Evolutionary conservation across 805 yeast genomes (phyloP).

Genomic region (Candida piceae): DNA sequence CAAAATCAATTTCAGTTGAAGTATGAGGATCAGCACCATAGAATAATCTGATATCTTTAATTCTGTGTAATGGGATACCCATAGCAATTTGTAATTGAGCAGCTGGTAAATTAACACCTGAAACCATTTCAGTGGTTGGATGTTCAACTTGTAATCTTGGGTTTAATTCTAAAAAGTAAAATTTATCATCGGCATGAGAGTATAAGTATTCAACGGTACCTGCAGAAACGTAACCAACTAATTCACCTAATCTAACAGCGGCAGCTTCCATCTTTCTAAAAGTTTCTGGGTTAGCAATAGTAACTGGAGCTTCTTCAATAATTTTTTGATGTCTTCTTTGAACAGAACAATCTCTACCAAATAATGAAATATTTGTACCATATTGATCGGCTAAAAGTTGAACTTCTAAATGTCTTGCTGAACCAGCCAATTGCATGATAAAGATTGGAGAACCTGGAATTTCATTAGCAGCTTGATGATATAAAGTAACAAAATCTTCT

Average conservation of each 20-base stretch:
- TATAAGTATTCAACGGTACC: constrained; percentile 98
- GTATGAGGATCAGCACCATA: constrained; percentile 97
- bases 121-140: constrained; percentile 99
- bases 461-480: constrained; percentile 93
- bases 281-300: constrained; percentile 82
- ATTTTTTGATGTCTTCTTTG: constrained; percentile 99
- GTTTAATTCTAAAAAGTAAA: constrained; percentile 92
- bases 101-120: constrained; percentile 97
- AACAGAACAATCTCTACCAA: constrained; percentile 99
- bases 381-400: constrained; percentile 97
- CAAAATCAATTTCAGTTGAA: constrained; percentile 84
- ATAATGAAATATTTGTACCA: constrained; percentile 93
- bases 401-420: constrained; percentile 97
- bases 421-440: constrained; percentile 95
- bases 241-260: constrained; percentile 92
- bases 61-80: constrained; percentile 98
- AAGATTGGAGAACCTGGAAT: constrained; percentile 99
- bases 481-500: constrained; percentile 68
- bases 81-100: constrained; percentile 98
- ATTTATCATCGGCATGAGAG: constrained; percentile 89
- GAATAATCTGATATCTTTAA: constrained; percentile 83
- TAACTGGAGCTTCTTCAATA: constrained; percentile 99
- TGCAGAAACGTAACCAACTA: constrained; percentile 98
- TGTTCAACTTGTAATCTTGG: constrained; percentile 99
- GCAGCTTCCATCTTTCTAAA: constrained; percentile 93